phyloP scores from a whole-genome alignment of 768 basidiomycete species.

The Lyophyllum semitale region DNA sequence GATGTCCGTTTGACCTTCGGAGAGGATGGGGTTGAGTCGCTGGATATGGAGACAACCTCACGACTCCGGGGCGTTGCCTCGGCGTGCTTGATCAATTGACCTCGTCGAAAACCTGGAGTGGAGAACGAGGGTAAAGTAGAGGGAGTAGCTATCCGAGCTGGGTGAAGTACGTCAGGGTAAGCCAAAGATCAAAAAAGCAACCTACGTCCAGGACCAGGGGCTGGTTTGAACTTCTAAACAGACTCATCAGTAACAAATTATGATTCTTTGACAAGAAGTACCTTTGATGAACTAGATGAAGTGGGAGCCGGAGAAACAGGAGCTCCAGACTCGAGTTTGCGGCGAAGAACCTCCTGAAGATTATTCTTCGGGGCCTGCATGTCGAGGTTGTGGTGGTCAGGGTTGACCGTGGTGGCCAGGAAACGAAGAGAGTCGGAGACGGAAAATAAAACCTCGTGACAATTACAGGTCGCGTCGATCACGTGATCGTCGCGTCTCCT shows the following conservation, averaged over 20 bases:
- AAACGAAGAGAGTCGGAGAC: not conserved
- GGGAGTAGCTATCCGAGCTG: constrained; percentile 27
- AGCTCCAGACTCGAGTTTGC: constrained; percentile 12
- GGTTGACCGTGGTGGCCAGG: not conserved
- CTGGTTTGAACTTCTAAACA: constrained; percentile 18
- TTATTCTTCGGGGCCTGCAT: constrained; percentile 36
- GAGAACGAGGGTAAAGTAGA: constrained; percentile 41
- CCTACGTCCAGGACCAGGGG: constrained; percentile 14
- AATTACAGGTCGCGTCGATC: constrained; percentile 12
- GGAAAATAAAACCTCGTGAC: constrained; percentile 7
- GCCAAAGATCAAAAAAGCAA: not conserved
- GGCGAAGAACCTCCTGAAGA: constrained; percentile 39
- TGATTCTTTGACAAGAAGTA: not conserved
- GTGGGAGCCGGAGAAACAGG: constrained; percentile 3
- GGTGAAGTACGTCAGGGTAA: not conserved
- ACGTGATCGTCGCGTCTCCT: constrained; percentile 28
- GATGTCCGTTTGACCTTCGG: constrained; percentile 40
- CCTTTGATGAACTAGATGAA: constrained; percentile 20
- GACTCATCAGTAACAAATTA: not conserved
- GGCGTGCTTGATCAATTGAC: constrained; percentile 12
- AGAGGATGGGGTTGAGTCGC: constrained; percentile 39
- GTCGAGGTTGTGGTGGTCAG: not conserved
- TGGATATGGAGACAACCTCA: constrained; percentile 37
- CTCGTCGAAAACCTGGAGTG: constrained; percentile 44
- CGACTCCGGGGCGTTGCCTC: constrained; percentile 17